Evolutionary conservation across 495 filamentous ascomycete species (phyloP).

Genomic region (Neurospora sp.): DNA sequence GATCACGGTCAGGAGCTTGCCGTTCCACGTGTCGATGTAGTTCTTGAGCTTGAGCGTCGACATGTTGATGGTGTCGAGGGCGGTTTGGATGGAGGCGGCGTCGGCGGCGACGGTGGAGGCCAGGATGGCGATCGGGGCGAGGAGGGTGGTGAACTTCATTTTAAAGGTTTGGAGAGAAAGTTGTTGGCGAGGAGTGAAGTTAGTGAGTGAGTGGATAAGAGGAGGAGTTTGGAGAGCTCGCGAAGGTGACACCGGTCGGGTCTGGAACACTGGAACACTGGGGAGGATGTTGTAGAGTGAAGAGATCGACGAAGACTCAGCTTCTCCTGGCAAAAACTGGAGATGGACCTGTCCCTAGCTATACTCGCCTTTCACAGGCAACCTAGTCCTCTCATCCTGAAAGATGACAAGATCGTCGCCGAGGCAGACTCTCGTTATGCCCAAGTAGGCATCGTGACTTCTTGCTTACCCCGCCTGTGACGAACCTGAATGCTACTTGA

Average conservation of each 20-base stretch:
- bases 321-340: not conserved
- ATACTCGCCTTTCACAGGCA: not conserved
- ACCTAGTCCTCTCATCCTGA: not conserved
- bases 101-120: constrained; percentile 14
- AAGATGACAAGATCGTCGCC: not conserved
- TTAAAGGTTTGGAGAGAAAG: not conserved
- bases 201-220: not conserved
- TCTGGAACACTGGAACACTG: not conserved
- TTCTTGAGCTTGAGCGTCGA: constrained; percentile 19
- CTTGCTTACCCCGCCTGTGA: not conserved
- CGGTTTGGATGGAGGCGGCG: constrained; percentile 16
- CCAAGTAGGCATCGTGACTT: not conserved
- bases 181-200: not conserved
- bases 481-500: not conserved
- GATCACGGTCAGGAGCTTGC: constrained; percentile 14
- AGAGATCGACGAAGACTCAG: not conserved
- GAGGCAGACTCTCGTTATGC: not conserved
- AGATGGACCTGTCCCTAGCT: not conserved
- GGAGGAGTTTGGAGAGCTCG: not conserved
- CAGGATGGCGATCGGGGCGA: constrained; percentile 12
- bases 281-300: not conserved
- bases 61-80: constrained; percentile 17
- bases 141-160: constrained; percentile 16
- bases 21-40: constrained; percentile 18
- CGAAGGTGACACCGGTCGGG: not conserved